Base-by-base conservation (phyloP, 495 filamentous ascomycete genomes). In the Neurospora sp. region DNA sequence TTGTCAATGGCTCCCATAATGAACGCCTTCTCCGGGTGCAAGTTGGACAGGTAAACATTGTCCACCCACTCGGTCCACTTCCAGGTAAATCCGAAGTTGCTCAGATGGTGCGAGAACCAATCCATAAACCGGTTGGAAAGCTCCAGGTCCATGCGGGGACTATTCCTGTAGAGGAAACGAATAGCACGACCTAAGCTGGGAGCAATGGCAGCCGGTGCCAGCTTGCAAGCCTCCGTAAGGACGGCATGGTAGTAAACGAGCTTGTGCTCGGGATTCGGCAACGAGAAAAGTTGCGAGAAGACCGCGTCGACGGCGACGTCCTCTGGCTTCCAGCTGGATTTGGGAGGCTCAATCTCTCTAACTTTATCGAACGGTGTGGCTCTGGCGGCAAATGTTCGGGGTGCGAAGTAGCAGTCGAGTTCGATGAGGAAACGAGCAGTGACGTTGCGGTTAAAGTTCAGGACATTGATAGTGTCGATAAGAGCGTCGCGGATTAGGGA, bases 31-130 rank as follows among this genome's bases (percentile, higher is more conserved):
- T 91, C 91, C 12, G 96, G 94, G 79, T 97, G 90, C 20, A 96
- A 81, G 53, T 89, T 82, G 0, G 93, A 86, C 35, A 94, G 88
- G 12, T 89, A 87, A 20, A 97, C 87, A 81, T 98, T 93, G 45
- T 96, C 93, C 71, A 92, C 88, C 96, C 96, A 99, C 83, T 99
- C 96, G 22, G 91, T 91, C 96, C 96, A 99, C 83, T 98, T 98
- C 96, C 96, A 99, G 4, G 96, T 96, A 77, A 98, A 99, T 45
- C 97, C 96, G 77, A 98, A 99, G 82, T 99, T 99, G 81, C 94
- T 97, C 75, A 99, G 80, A 83, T 99, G 96, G 78, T 99, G 96
- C 16, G 94, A 87, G 77, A 99, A 99, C 96, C 96, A 99, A 79
- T 98, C 96, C 78, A 96, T 85, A 82, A 98, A 98, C 17, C 96